phyloP scores from a whole-genome alignment of 345 rosid species.

The Anastatica hierochuntica region DNA sequence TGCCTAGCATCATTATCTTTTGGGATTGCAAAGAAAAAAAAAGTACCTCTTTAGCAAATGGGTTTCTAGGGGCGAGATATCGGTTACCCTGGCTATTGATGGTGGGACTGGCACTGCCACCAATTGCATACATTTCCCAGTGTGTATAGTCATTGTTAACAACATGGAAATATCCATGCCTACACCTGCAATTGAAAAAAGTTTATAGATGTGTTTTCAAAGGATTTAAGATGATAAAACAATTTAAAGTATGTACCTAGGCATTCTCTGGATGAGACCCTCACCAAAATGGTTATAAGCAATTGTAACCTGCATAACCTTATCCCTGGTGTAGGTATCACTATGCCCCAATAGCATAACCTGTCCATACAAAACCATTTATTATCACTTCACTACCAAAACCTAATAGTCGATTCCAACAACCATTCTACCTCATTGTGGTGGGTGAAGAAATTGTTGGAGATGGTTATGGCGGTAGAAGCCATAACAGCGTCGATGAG shows the following conservation, averaged over 20 bases:
- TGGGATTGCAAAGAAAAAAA: background rate
- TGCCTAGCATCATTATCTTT: background rate
- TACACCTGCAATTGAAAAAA: constrained; percentile 44
- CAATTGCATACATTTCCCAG: constrained; percentile 99
- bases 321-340: constrained; percentile 84
- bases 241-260: constrained; percentile 40
- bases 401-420: background rate
- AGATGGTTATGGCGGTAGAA: constrained; percentile 66
- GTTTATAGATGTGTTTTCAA: too few species aligned
- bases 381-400: background rate
- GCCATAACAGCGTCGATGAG: constrained; percentile 59
- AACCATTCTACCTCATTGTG: constrained; percentile 50
- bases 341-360: constrained; percentile 98
- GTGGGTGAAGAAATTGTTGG: constrained; percentile 80
- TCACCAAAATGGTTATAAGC: constrained; percentile 99
- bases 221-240: background rate
- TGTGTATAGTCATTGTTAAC: constrained; percentile 98
- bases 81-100: constrained; percentile 96
- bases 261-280: constrained; percentile 99
- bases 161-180: constrained; percentile 97
- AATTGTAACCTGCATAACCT: constrained; percentile 90
- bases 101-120: constrained; percentile 97
- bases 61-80: constrained; percentile 77
- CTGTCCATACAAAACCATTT: constrained; percentile 21
- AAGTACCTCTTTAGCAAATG: constrained; percentile 53